phyloP scores from a whole-genome alignment of 805 yeast species.

The Suhomyces xylopsoci region DNA sequence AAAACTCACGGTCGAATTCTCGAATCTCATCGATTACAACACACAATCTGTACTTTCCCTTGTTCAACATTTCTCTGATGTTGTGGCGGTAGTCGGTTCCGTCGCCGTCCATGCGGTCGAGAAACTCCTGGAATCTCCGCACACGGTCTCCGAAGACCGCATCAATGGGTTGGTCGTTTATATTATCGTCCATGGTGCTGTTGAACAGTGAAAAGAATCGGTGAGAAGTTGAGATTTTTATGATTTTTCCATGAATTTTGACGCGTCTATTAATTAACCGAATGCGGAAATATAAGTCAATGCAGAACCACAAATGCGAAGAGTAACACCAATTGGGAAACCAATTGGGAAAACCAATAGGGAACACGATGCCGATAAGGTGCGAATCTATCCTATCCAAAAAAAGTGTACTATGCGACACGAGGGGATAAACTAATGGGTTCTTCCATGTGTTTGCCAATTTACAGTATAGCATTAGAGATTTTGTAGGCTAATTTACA shows the following conservation, averaged over 20 bases:
- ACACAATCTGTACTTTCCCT: constrained; percentile 61
- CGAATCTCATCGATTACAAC: constrained; percentile 85
- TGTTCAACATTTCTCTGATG: constrained; percentile 69
- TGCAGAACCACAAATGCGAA: neutral
- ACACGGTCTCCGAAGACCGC: constrained; percentile 75
- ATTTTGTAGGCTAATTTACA: no score
- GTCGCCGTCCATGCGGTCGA: constrained; percentile 52
- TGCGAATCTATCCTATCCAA: no score
- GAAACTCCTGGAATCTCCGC: constrained; percentile 82
- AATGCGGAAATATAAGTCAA: constrained; percentile 14
- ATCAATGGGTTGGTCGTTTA: constrained; percentile 35
- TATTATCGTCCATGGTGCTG: constrained; percentile 20
- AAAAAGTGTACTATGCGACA: no score
- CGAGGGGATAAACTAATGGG: no score
- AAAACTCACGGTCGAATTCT: constrained; percentile 73
- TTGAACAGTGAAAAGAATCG: neutral
- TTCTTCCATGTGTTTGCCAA: no score
- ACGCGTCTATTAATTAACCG: constrained; percentile 29
- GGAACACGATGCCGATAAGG: no score
- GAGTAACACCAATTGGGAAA: no score
- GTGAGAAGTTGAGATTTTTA: neutral
- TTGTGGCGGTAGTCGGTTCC: constrained; percentile 64
- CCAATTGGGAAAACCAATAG: no score
- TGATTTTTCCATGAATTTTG: neutral
- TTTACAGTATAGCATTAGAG: no score